phyloP scores from a whole-genome alignment of 768 basidiomycete species.

The Chiua virens region DNA sequence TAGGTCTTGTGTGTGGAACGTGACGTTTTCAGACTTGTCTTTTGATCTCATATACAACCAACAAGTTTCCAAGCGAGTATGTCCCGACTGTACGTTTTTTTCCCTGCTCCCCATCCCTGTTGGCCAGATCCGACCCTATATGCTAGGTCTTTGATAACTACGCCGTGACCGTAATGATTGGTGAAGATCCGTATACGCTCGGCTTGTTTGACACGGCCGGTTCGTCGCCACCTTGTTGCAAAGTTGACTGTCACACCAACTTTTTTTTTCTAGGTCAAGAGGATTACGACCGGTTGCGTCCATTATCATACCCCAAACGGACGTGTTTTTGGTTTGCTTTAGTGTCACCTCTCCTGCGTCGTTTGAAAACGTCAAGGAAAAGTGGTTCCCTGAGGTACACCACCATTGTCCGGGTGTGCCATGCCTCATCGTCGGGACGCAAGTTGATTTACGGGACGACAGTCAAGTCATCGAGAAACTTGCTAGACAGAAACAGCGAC shows the following conservation, averaged over 20 bases:
- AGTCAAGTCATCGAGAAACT: slow-evolving; percentile 92
- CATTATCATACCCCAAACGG: slow-evolving; percentile 98
- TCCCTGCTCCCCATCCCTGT: slow-evolving; percentile 45
- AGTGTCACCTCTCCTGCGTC: slow-evolving; percentile 95
- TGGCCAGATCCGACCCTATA: slow-evolving; percentile 16
- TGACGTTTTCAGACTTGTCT: slow-evolving; percentile 78
- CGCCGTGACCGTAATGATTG: slow-evolving; percentile 99
- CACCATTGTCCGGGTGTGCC: slow-evolving; percentile 99
- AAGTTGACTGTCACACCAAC: slow-evolving; percentile 2
- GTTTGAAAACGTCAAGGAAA: slow-evolving; percentile 99
- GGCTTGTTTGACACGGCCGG: slow-evolving; percentile 99
- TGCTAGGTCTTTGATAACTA: slow-evolving; percentile 92
- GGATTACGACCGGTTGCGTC: slow-evolving; percentile 99
- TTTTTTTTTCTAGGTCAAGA: slow-evolving; percentile 79
- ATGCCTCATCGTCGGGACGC: slow-evolving; percentile 98
- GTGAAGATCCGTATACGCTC: slow-evolving; percentile 97
- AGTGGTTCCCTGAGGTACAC: slow-evolving; percentile 99
- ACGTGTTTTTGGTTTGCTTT: slow-evolving; percentile 99
- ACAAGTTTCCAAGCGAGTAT: slow-evolving; percentile 99
- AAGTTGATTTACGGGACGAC: slow-evolving; percentile 96
- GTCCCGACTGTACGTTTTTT: slow-evolving; percentile 83
- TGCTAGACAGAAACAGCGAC: slow-evolving; percentile 93
- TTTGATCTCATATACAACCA: slow-evolving; percentile 95
- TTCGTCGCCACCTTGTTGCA: slow-evolving; percentile 47
- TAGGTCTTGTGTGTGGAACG: slow-evolving; percentile 1